Evolutionary conservation across 129 eudicot genomes (phyloP).

Genomic region (Smallanthus sonchifolius): DNA sequence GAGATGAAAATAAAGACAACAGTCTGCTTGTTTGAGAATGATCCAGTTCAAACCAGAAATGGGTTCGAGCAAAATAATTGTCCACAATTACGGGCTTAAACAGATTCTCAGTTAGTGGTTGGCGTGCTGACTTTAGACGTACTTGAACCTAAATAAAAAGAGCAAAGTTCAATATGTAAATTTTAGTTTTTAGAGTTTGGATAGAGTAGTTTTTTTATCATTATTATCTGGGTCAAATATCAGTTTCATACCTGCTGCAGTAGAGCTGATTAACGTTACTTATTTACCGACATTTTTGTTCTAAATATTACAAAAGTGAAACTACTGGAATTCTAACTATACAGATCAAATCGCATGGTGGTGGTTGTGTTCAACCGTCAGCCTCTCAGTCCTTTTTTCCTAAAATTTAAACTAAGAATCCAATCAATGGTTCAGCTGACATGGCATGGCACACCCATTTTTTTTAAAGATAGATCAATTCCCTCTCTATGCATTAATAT

Average conservation of each 20-base stretch:
- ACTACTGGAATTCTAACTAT: neutral
- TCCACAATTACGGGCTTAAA: constrained; percentile 60
- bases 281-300: neutral
- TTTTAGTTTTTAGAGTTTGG: neutral
- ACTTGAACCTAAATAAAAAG: constrained; percentile 55
- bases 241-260: neutral
- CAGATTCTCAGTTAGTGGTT: constrained; percentile 49
- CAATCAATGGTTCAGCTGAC: neutral
- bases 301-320: neutral
- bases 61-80: constrained; percentile 48
- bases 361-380: neutral
- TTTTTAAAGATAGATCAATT: neutral
- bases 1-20: constrained; percentile 42
- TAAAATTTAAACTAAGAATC: neutral
- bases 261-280: neutral
- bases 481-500: neutral
- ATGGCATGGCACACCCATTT: neutral
- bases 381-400: neutral
- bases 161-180: neutral
- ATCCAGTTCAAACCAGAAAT: constrained; percentile 85
- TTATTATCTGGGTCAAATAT: neutral
- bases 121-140: constrained; percentile 43
- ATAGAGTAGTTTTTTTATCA: neutral
- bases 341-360: neutral
- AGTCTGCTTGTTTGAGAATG: constrained; percentile 60